A percentile compares a stretch with the other conserved stretches of the same genome.
Conservation (phyloP, 139 green algal genomes). For the Parachlorella kessleri region DNA sequence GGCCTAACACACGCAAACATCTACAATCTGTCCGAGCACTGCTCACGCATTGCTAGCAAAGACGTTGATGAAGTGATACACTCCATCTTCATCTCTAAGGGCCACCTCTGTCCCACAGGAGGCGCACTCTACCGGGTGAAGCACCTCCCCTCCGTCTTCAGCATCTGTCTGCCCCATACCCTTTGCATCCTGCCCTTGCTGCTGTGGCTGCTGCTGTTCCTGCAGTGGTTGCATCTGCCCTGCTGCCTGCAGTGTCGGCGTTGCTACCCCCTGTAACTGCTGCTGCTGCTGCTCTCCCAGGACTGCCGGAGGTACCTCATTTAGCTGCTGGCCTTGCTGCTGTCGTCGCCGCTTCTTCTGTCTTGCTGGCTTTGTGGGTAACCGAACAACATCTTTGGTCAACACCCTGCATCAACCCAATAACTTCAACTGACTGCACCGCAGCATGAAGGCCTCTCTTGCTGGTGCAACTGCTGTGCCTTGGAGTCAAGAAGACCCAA, state of each 20-base stretch:
- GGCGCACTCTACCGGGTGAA: constrained; percentile 44
- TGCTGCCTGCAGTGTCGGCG: not conserved
- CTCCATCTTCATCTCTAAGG: constrained; percentile 25
- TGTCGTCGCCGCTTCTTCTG: not conserved
- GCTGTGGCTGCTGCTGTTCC: constrained; percentile 9
- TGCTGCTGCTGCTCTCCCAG: constrained; percentile 1
- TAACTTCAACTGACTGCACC: constrained; percentile 9
- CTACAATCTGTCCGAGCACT: too few relatives aligned
- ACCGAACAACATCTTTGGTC: not conserved
- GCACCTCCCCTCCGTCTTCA: not conserved
- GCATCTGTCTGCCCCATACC: too few relatives aligned
- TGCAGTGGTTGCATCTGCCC: not conserved
- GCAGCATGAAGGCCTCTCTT: too few relatives aligned
- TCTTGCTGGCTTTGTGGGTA: not conserved
- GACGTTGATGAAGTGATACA: constrained; percentile 68
- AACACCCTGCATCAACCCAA: not conserved
- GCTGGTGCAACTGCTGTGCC: too few relatives aligned
- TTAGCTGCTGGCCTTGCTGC: not conserved
- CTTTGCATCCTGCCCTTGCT: not conserved
- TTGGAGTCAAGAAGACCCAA: not conserved
- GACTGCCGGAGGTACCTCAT: not conserved
- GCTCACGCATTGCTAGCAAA: not conserved
- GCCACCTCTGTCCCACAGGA: constrained; percentile 53
- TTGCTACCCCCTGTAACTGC: not conserved
- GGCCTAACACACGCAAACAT: too few relatives aligned